Conservation (phyloP, 495 filamentous ascomycete species). For the Massariosphaeria phaeospora region DNA sequence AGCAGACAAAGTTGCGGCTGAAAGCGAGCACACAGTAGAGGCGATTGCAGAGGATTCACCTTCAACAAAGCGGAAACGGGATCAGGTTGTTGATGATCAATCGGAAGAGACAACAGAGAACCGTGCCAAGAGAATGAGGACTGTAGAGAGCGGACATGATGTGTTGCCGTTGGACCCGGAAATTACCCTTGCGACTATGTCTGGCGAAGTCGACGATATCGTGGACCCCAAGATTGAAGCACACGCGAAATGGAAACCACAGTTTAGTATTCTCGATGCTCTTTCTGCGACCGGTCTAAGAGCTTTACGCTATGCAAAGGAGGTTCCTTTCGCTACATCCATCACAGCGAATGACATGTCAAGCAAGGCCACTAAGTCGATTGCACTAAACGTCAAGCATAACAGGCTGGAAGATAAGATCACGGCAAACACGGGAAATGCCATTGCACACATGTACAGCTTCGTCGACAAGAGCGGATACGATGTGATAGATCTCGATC, state of each 20-base stretch:
- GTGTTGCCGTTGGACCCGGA: no score
- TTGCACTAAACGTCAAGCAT: slow-evolving; percentile 75
- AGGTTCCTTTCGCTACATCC: slow-evolving; percentile 74
- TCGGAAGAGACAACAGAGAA: not conserved
- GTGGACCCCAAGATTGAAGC: not conserved
- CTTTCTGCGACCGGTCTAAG: slow-evolving; percentile 91
- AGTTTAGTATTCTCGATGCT: slow-evolving; percentile 84
- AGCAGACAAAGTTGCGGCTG: not conserved
- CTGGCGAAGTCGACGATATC: not conserved
- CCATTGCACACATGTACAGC: slow-evolving; percentile 83
- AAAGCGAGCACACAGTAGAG: not conserved
- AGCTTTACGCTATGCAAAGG: slow-evolving; percentile 84
- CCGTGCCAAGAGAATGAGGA: slow-evolving; percentile 11
- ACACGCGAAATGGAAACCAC: not conserved
- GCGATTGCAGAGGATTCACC: not conserved
- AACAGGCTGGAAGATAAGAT: slow-evolving; percentile 71
- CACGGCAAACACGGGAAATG: slow-evolving; percentile 67
- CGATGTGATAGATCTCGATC: slow-evolving; percentile 94
- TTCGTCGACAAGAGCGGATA: slow-evolving; percentile 49
- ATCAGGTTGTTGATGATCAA: not conserved
- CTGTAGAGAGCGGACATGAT: not conserved
- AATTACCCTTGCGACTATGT: no score
- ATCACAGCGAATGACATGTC: slow-evolving; percentile 90
- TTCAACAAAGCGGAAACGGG: slow-evolving; percentile 5
- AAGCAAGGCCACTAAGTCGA: slow-evolving; percentile 67